Base-by-base conservation (phyloP, 768 basidiomycete species). In the Megacollybia marginata region DNA sequence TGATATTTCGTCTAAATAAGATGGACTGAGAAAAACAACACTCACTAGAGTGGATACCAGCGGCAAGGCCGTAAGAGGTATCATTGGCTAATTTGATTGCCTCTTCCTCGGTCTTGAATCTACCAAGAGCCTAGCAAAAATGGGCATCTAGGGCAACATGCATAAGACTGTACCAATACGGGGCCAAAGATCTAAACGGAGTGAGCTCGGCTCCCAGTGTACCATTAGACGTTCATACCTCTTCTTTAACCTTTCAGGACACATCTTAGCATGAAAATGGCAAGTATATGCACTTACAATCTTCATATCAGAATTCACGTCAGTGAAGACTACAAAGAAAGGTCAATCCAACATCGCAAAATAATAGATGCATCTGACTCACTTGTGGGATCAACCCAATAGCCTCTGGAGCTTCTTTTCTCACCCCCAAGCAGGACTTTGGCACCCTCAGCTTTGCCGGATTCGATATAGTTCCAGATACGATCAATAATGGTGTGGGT, bases 311-410 rank as follows among this genome's bases (percentile, higher is more conserved):
- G 80, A 71, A 42, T 65, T 80, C 57, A 92, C 80, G 55, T 92
- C 81, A 32, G 83, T 80, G 64, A 98, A 89, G 61, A 97, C 90
- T 90, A 48, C 28, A 33, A 16, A 46, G 32, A 53, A 42, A 48
- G 42, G 52, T 48, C 38, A 50, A 48, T 32, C 42, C 50, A 46
- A 50, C 33, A 28, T 28, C 23, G 23, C 23, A 28, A 6, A 28
- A 28, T 31, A 48, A 36, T 36, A 16, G 36, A 16, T n/a, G 5
- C 40, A 28, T 28, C 23, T 28, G 20, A 59, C 86, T 64, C 57
- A 90, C 89, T 82, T 0, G 94, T 96, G 31, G 95, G 91, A 61
- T 93, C 83, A 40, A 96, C 82, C 64, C 77, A 98, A 66, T 75
- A 98, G 7, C 95, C 95, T 61, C 88, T 88, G 2, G 78, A 78